These are phyloP conservation scores for Saprolegnia parasitica DNA, from an alignment of 352 stramenopile species.

Conservation along the genomic window DNA sequence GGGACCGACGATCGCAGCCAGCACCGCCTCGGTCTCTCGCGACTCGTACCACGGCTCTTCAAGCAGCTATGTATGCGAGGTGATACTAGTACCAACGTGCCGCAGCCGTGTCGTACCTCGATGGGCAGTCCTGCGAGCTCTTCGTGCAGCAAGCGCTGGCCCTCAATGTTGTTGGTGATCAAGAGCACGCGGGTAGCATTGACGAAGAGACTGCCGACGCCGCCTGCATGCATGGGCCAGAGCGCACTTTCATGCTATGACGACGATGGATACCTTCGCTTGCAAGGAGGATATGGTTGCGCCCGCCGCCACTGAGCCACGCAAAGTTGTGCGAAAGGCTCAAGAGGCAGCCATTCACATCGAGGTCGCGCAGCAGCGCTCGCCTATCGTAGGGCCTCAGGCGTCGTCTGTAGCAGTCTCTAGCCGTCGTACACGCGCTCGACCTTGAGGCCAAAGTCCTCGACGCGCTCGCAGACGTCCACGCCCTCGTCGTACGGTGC, in stretches of 20 bases:
- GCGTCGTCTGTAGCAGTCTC: not conserved
- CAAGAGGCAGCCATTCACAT: constrained; percentile 47
- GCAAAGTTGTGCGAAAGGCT: constrained; percentile 61
- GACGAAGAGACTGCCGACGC: constrained; percentile 60
- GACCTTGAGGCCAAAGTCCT: constrained; percentile 21
- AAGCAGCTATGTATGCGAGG: constrained; percentile 35
- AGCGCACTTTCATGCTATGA: not conserved
- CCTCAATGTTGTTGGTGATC: constrained; percentile 72
- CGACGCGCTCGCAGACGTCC: not conserved
- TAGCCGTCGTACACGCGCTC: constrained; percentile 11
- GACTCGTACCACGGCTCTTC: constrained; percentile 56
- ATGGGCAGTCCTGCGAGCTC: constrained; percentile 52
- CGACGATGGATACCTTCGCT: constrained; percentile 38
- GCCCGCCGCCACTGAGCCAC: constrained; percentile 56
- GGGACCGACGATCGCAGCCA: constrained; percentile 40
- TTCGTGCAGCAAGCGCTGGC: constrained; percentile 61
- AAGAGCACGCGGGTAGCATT: constrained; percentile 46
- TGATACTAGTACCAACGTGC: not conserved
- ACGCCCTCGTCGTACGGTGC: constrained; percentile 12
- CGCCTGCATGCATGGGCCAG: constrained; percentile 30
- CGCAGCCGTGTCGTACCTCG: not conserved
- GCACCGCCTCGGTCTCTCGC: constrained; percentile 29
- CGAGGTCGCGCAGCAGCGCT: constrained; percentile 39
- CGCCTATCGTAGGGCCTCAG: constrained; percentile 33
- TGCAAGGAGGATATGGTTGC: constrained; percentile 66